Base-by-base conservation (phyloP, 1,284 basidiomycete species). In the Pascua sp. region DNA sequence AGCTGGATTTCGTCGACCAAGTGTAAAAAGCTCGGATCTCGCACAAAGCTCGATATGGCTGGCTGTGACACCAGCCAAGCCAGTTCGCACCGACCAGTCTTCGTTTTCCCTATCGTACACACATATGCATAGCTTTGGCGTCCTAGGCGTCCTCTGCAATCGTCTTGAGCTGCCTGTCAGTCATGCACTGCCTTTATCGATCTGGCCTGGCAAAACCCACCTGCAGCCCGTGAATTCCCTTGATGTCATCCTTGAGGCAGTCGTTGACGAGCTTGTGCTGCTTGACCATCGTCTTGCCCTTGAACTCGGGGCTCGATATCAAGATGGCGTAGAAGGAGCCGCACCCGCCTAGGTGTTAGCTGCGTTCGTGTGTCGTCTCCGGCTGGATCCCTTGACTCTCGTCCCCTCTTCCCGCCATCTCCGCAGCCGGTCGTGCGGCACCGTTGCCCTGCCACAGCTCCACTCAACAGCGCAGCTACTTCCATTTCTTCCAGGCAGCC, bases 291-390 rank as follows among this genome's bases (percentile, higher is more conserved):
- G 89, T 78, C 40, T 98, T 76, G 13, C 89, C 95, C 63, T 88
- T 86, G 82, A 99, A 98, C 2, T 83, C 83, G 16, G 85, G 78
- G 57, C 90, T 92, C 4, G 88, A 85, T 60, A 99, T 89, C 42
- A 85, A 83, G 64, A 99, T 96, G 42, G 92, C 90, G 72, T 96
- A 99, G 78, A 98, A 99, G 3, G 88, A 84, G 11, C 95, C 96
- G 72, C 95, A 98, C 37, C 95, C 95, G 55, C 94, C 93, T 95
- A 32, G 64, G 42, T 36, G 56, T 57, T 36, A 47, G 50, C 49
- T 12, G 12, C 4, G n/a, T n/a, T 2, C n/a, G 3, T 12, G 12
- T n/a, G 38, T 17, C 12, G 18, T 41, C 41, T 42, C 41, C 8
- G 8, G 41, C 41, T 42, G 12, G 41, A 8, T 42, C 41, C n/a